Evolutionary conservation across 768 basidiomycete genomes (phyloP).

Genomic region (Termitomyces sp.): DNA sequence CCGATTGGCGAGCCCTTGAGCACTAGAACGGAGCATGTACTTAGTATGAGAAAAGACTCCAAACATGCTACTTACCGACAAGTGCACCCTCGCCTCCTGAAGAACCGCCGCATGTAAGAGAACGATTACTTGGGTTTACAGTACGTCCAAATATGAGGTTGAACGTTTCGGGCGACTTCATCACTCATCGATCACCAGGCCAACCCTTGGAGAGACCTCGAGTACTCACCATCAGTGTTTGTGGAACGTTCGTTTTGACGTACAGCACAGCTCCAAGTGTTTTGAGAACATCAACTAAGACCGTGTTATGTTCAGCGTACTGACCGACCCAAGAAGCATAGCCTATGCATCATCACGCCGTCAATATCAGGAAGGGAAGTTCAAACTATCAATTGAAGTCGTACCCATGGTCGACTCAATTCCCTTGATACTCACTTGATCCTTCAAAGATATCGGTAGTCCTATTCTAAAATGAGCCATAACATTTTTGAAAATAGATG

Average conservation of each 20-base stretch:
- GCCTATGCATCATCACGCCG: conserved; percentile 28
- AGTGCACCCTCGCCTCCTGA: conserved; percentile 86
- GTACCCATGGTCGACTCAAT: conserved; percentile 65
- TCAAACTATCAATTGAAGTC: not conserved
- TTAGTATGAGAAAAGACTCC: not conserved
- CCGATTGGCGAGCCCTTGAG: conserved; percentile 40
- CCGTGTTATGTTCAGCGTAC: conserved; percentile 50
- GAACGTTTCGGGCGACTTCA: conserved; percentile 70
- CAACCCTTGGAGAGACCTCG: too few relatives aligned
- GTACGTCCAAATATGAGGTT: conserved; percentile 81
- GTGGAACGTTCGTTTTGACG: conserved; percentile 69
- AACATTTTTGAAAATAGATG: not conserved
- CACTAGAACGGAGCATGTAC: conserved; percentile 25
- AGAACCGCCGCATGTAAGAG: conserved; percentile 71
- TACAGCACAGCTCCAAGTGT: conserved; percentile 66
- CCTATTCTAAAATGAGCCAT: conserved; percentile 15
- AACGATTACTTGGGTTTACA: conserved; percentile 66
- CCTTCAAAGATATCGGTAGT: conserved; percentile 70
- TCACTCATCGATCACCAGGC: not conserved
- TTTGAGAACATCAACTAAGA: conserved; percentile 61
- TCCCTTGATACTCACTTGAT: conserved; percentile 65
- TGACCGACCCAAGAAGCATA: conserved; percentile 72
- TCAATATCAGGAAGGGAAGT: not conserved
- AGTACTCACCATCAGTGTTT: conserved; percentile 60
- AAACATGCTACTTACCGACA: conserved; percentile 33